Evolutionary conservation across 129 eudicot genomes (phyloP).

Genomic region (Helianthus tuberosus): DNA sequence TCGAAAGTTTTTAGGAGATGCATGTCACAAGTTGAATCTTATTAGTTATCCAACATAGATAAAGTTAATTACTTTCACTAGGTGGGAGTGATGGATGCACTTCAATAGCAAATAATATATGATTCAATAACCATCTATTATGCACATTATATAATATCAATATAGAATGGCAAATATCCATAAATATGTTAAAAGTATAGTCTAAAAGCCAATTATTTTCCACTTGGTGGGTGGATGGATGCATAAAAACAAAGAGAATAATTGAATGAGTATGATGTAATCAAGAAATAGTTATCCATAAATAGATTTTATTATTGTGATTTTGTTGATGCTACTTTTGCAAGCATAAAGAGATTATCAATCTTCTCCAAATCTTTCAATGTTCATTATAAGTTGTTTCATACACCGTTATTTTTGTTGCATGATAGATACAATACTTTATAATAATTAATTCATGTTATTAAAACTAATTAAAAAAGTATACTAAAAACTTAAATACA

Average conservation of each 20-base stretch:
- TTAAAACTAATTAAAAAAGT: too few relatives aligned
- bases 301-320: neutral
- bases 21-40: slow-evolving; percentile 31
- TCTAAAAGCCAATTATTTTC: slow-evolving; percentile 14
- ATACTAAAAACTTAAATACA: neutral
- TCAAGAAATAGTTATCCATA: slow-evolving; percentile 10
- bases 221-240: neutral
- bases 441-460: neutral
- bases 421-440: neutral
- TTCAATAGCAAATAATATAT: neutral
- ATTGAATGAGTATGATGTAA: neutral
- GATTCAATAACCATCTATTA: slow-evolving; percentile 13
- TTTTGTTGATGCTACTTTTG: slow-evolving; percentile 30
- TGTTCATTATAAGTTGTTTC: neutral
- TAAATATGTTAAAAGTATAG: neutral
- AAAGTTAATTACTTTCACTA: slow-evolving; percentile 5
- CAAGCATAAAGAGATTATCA: slow-evolving; percentile 24
- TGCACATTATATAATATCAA: neutral
- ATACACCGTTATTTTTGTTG: neutral
- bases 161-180: neutral
- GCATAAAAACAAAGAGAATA: neutral
- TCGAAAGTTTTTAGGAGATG: neutral
- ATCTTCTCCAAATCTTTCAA: slow-evolving; percentile 9
- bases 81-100: slow-evolving; percentile 29
- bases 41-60: slow-evolving; percentile 33